Conservation (phyloP, 352 stramenopile genomes). For the Hyphochytrium catenoides region DNA sequence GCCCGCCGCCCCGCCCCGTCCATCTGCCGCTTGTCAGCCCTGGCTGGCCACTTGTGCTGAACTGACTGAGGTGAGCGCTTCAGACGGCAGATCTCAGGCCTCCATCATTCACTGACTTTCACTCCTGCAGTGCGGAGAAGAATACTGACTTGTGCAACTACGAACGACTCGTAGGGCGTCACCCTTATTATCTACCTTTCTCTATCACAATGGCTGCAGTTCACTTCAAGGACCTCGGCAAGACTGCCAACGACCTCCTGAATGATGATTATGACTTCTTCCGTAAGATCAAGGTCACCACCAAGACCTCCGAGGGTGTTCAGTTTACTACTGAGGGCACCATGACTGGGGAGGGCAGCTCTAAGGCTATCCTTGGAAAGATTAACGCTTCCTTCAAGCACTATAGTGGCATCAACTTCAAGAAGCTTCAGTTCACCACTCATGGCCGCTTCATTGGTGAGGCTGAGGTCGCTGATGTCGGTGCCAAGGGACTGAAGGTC, state of each 20-base stretch:
- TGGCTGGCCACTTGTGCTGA: too few relatives aligned
- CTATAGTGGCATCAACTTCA: conserved; percentile 34
- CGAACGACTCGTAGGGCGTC: too few relatives aligned
- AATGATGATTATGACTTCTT: conserved; percentile 57
- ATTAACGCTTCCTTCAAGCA: conserved; percentile 14
- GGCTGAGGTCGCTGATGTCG: conserved; percentile 40
- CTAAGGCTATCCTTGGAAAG: conserved; percentile 59
- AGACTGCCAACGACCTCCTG: conserved; percentile 41
- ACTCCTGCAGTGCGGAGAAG: too few relatives aligned
- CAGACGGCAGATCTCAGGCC: too few relatives aligned
- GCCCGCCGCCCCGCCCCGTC: too few relatives aligned
- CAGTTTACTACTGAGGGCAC: conserved; percentile 56
- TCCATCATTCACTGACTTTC: too few relatives aligned
- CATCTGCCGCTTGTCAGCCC: too few relatives aligned
- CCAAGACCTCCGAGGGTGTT: conserved; percentile 43
- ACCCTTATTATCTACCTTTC: too few relatives aligned
- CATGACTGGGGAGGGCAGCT: conserved; percentile 39
- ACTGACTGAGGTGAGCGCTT: too few relatives aligned
- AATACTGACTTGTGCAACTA: too few relatives aligned
- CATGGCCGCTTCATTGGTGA: conserved; percentile 43
- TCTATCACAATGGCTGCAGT: conserved; percentile 27
- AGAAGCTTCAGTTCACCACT: conserved; percentile 60
- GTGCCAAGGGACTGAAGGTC: conserved; percentile 43
- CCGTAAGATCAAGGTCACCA: conserved; percentile 73
- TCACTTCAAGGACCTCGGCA: conserved; percentile 52